Evolutionary conservation across 1,284 basidiomycete species (phyloP).

Genomic region (Golubevia sp.): DNA sequence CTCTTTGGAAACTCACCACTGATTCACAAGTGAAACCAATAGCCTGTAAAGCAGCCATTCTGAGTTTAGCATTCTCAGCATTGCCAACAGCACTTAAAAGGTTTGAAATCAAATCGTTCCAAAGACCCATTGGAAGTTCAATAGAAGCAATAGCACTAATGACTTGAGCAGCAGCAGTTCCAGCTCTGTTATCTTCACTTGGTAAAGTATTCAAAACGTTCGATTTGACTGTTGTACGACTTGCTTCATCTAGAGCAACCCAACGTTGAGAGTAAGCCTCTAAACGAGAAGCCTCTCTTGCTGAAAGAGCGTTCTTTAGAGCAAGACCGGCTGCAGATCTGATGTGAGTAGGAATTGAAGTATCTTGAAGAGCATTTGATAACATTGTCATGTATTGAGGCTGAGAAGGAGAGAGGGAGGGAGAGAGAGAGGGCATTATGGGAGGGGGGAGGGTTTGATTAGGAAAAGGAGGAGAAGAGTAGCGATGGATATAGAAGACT

Average conservation of each 20-base stretch:
- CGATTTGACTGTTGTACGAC: conserved; percentile 84
- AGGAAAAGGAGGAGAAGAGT: not conserved
- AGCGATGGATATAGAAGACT: conserved; percentile 4
- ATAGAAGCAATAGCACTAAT: conserved; percentile 91
- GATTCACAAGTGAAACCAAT: conserved; percentile 97
- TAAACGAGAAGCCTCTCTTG: conserved; percentile 74
- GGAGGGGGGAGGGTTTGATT: not conserved
- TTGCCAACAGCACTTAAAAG: conserved; percentile 86
- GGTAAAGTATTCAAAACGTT: conserved; percentile 81
- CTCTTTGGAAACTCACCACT: conserved; percentile 70
- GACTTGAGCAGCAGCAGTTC: conserved; percentile 87
- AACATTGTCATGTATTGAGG: conserved; percentile 51
- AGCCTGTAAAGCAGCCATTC: conserved; percentile 87
- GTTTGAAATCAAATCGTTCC: conserved; percentile 86
- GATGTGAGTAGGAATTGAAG: conserved; percentile 67
- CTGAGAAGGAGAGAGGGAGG: conserved; percentile 5
- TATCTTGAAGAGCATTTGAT: conserved; percentile 48
- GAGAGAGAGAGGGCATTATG: not conserved
- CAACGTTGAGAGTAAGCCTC: conserved; percentile 66
- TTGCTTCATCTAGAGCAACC: conserved; percentile 74
- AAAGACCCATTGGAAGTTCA: conserved; percentile 84
- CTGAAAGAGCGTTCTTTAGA: conserved; percentile 91
- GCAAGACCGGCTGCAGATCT: conserved; percentile 93
- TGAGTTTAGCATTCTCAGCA: conserved; percentile 75
- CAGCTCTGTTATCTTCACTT: conserved; percentile 75